These are phyloP conservation scores for Cordyceps pruinosa DNA, from an alignment of 2,329 filamentous ascomycete genomes.

Conservation along the genomic window DNA sequence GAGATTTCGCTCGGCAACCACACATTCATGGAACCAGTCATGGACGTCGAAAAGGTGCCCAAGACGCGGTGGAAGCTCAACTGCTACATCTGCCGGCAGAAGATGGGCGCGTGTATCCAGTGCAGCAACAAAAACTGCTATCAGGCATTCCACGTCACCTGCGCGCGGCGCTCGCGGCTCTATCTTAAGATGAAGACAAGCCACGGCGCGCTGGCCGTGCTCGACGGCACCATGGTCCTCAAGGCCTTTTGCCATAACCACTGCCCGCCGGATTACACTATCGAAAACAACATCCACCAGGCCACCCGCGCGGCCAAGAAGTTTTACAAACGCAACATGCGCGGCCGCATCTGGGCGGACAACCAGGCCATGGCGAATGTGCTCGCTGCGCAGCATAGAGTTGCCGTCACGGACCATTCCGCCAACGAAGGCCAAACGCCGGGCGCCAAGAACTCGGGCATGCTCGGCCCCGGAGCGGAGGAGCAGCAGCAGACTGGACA, in stretches of 20 bases:
- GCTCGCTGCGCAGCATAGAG: conserved; percentile 64
- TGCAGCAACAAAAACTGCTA: conserved; percentile 98
- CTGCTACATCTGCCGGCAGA: conserved; percentile 95
- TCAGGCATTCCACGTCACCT: conserved; percentile 94
- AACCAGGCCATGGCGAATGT: conserved; percentile 78
- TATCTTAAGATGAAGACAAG: conserved; percentile 96
- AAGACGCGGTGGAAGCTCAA: conserved; percentile 87
- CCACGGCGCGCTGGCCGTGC: conserved; percentile 68
- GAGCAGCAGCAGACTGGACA: conserved; percentile 63
- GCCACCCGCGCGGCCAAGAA: conserved; percentile 78
- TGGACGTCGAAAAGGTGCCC: conserved; percentile 95
- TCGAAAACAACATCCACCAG: conserved; percentile 74
- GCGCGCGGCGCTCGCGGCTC: conserved; percentile 77
- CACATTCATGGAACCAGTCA: conserved; percentile 96
- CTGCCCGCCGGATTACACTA: conserved; percentile 79
- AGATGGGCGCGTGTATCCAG: conserved; percentile 97
- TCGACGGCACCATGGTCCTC: conserved; percentile 72
- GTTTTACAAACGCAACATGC: conserved; percentile 86
- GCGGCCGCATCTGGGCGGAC: conserved; percentile 84
- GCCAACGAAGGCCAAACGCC: conserved; percentile 78
- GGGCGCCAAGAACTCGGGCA: conserved; percentile 71
- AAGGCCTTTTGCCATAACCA: conserved; percentile 97
- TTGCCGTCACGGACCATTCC: conserved; percentile 59
- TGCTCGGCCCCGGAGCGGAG: conserved; percentile 63
- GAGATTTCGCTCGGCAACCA: conserved; percentile 93